Conservation (phyloP, 1,139 yeast species). For the Arxiozyma heterogenica region DNA sequence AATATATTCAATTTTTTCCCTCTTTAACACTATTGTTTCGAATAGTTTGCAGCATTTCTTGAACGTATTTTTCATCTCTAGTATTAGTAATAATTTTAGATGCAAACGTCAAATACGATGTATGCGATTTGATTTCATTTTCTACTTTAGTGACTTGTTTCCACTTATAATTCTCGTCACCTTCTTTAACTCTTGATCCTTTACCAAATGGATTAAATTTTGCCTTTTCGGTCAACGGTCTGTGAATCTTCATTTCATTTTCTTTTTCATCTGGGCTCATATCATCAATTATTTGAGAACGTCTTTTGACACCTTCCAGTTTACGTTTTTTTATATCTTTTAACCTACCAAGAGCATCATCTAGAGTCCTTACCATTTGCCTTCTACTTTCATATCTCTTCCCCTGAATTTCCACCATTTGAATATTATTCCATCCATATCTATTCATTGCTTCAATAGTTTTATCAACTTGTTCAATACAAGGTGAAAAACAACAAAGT, state of each 20-base stretch:
- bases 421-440: conserved; percentile 80
- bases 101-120: conserved; percentile 92
- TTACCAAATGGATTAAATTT: conserved; percentile 90
- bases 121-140: conserved; percentile 81
- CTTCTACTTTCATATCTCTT: conserved; percentile 86
- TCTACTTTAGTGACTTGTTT: conserved; percentile 72
- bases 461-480: conserved; percentile 91
- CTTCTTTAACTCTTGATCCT: conserved; percentile 65
- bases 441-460: conserved; percentile 67
- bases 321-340: conserved; percentile 74
- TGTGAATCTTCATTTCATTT: conserved; percentile 18
- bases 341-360: conserved; percentile 72
- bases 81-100: conserved; percentile 29
- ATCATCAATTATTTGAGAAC: conserved; percentile 34
- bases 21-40: not conserved
- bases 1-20: not conserved
- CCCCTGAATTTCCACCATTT: conserved; percentile 87
- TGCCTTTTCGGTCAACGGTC: conserved; percentile 35
- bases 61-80: conserved; percentile 14
- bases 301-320: conserved; percentile 61
- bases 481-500: conserved; percentile 92
- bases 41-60: not conserved
- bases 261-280: conserved; percentile 22
- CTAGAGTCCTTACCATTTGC: conserved; percentile 73
- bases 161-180: conserved; percentile 77